These are phyloP conservation scores for Trichoderma orchidacearum DNA, from an alignment of 495 filamentous ascomycete species.

Conservation along the genomic window DNA sequence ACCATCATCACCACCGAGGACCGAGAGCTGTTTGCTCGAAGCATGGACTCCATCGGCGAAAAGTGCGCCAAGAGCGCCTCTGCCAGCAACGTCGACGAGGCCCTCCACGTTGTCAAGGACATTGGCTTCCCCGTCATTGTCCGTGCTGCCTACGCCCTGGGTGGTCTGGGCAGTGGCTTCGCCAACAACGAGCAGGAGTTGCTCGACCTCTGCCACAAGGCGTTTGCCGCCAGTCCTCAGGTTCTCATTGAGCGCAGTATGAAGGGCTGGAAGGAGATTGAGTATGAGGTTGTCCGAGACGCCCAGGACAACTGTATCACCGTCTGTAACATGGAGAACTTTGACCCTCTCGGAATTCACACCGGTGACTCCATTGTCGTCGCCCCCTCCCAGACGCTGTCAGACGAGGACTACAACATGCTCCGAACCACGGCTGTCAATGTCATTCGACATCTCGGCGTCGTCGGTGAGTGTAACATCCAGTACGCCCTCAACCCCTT, in stretches of 20 bases:
- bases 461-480: constrained; percentile 97
- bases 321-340: constrained; percentile 99
- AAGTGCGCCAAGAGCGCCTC: constrained; percentile 97
- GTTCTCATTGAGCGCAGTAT: constrained; percentile 94
- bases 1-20: constrained; percentile 98
- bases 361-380: constrained; percentile 98
- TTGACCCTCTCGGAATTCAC: constrained; percentile 95
- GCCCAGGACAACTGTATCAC: constrained; percentile 97
- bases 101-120: constrained; percentile 64
- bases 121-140: constrained; percentile 97
- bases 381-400: constrained; percentile 85
- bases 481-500: constrained; percentile 97
- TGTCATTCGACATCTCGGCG: constrained; percentile 91
- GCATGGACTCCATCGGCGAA: constrained; percentile 96
- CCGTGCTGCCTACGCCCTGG: constrained; percentile 88
- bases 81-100: constrained; percentile 75
- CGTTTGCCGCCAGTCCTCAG: constrained; percentile 88
- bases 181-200: constrained; percentile 82
- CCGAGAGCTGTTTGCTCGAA: constrained; percentile 88
- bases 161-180: constrained; percentile 91
- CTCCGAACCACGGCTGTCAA: constrained; percentile 96
- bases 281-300: constrained; percentile 97
- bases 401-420: constrained; percentile 99
- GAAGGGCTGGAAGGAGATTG: constrained; percentile 99
- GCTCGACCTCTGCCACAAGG: constrained; percentile 83